phyloP scores from a whole-genome alignment of 2,329 filamentous ascomycete species.

The Colletotrichum godetiae region DNA sequence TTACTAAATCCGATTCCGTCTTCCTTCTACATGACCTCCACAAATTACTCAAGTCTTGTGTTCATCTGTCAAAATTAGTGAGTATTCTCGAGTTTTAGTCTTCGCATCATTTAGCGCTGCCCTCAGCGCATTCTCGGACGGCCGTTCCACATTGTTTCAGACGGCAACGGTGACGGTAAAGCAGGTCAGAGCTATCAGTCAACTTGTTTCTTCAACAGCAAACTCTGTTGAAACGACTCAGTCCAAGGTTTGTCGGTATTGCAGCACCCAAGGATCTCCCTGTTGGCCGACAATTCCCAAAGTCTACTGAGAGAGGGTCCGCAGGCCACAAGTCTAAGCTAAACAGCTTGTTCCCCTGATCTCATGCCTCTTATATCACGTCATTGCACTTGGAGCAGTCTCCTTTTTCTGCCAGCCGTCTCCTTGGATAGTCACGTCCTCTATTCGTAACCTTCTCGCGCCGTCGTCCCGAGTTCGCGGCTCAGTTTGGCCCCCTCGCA shows the following conservation, averaged over 20 bases:
- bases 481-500: background rate
- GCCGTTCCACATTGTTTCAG: background rate
- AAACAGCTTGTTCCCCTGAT: background rate
- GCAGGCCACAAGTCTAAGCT: background rate
- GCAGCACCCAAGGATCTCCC: background rate
- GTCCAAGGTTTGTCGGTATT: background rate
- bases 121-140: background rate
- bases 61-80: background rate
- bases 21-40: no score
- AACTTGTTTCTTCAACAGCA: background rate
- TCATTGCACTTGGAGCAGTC: no score
- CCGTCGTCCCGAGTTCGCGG: conserved; percentile 2
- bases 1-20: no score
- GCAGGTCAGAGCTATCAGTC: background rate
- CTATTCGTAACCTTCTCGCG: conserved; percentile 11
- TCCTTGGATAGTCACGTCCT: background rate
- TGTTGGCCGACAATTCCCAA: background rate
- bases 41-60: no score
- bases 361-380: background rate
- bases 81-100: background rate
- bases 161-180: background rate
- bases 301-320: background rate
- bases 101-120: background rate
- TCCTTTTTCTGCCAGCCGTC: background rate
- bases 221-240: background rate